These are phyloP conservation scores for Ramalina peruviana DNA, from an alignment of 495 filamentous ascomycete species.

Conservation along the genomic window DNA sequence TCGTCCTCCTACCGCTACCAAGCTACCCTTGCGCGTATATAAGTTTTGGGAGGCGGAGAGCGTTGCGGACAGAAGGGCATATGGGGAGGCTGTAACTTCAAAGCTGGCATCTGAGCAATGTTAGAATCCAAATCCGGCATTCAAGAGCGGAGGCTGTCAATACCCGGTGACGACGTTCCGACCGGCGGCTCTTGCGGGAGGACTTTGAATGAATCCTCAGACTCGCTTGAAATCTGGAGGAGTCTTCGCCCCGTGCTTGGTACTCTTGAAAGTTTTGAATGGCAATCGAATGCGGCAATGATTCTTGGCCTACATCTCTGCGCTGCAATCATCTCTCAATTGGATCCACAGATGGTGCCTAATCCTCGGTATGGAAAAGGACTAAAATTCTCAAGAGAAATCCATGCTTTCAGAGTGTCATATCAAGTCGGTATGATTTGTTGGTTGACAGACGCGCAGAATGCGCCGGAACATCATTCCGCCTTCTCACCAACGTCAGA, in stretches of 20 bases:
- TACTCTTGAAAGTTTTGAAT: too few species aligned
- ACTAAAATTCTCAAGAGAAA: too few species aligned
- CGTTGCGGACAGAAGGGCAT: constrained; percentile 82
- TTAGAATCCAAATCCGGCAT: neutral
- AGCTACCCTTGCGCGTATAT: constrained; percentile 78
- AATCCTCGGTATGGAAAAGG: too few species aligned
- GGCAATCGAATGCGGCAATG: too few species aligned
- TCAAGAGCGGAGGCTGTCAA: neutral
- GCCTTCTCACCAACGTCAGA: too few species aligned
- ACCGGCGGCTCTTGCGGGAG: neutral
- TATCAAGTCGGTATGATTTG: too few species aligned
- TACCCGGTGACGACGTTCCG: neutral
- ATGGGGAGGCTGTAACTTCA: constrained; percentile 77
- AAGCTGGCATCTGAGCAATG: constrained; percentile 55
- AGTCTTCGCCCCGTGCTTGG: constrained; percentile 2
- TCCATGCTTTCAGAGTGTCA: too few species aligned
- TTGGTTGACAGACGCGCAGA: too few species aligned
- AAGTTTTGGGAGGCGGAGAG: constrained; percentile 86
- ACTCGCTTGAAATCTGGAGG: constrained; percentile 2
- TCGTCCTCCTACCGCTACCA: constrained; percentile 81
- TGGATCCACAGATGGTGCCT: too few species aligned
- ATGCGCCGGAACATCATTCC: too few species aligned
- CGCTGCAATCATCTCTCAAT: too few species aligned
- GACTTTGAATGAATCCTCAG: constrained; percentile 1
- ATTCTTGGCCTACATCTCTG: too few species aligned